Conservation (phyloP, 257 asterid genomes). For the Salvia hispanica region DNA sequence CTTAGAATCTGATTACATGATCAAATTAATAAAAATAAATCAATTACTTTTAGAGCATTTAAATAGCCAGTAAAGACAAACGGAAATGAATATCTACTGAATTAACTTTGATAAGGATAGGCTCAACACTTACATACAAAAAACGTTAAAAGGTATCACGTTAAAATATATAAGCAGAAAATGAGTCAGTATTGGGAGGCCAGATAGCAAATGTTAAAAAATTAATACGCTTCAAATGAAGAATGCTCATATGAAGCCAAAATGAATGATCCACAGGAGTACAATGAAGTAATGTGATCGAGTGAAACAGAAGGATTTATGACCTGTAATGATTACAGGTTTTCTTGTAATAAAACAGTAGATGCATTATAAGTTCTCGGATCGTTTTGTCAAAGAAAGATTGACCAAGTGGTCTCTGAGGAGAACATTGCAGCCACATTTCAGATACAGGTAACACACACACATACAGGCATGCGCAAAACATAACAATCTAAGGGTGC, state of each 20-base stretch:
- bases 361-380: neutral
- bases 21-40: slow-evolving; percentile 35
- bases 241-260: neutral
- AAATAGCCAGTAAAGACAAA: neutral
- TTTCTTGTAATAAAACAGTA: slow-evolving; percentile 19
- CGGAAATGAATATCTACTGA: too few species aligned
- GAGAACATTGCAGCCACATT: slow-evolving; percentile 6
- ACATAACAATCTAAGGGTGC: neutral
- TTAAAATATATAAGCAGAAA: slow-evolving; percentile 16
- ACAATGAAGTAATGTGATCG: neutral
- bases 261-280: too few species aligned
- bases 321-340: neutral
- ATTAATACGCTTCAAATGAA: neutral
- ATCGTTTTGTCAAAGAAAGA: slow-evolving; percentile 7
- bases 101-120: slow-evolving; percentile 15
- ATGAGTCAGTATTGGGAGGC: slow-evolving; percentile 9
- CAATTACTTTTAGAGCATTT: slow-evolving; percentile 1
- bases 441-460: slow-evolving; percentile 11
- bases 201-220: neutral
- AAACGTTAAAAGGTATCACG: slow-evolving; percentile 15
- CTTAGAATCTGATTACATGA: slow-evolving; percentile 67
- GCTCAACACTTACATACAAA: slow-evolving; percentile 1
- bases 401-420: slow-evolving; percentile 14
- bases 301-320: neutral
- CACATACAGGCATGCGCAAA: too few species aligned